Percentiles rank a stretch among this genome's conserved stretches.
Conservation (phyloP, 345 rosid genomes). For the Fremontodendron californicum region DNA sequence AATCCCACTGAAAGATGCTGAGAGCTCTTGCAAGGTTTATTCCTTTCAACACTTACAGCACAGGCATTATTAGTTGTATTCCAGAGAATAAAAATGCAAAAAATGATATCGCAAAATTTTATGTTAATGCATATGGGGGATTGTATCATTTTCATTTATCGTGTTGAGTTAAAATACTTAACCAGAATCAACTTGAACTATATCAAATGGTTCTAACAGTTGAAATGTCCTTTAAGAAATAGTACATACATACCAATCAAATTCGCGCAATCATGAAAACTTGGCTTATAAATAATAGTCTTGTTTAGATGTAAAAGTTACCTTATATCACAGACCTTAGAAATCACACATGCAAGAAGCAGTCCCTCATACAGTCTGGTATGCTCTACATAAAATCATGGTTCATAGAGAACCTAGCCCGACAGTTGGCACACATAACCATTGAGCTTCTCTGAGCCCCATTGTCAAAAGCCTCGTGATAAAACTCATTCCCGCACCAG, state of each 20-base stretch:
- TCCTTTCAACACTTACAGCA: not conserved
- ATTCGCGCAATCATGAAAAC: not conserved
- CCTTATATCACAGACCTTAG: slow-evolving; percentile 14
- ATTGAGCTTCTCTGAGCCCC: slow-evolving; percentile 24
- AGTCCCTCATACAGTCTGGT: not conserved
- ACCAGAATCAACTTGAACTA: not conserved
- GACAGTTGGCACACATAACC: slow-evolving; percentile 43
- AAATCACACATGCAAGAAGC: slow-evolving; percentile 3
- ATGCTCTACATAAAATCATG: slow-evolving; percentile 22
- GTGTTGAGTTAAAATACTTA: not conserved
- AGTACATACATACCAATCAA: not conserved
- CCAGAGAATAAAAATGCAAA: not conserved
- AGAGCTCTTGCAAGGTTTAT: not conserved
- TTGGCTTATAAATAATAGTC: not conserved
- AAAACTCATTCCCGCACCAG: slow-evolving; percentile 44
- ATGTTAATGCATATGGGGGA: not conserved
- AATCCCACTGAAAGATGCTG: slow-evolving; percentile 7
- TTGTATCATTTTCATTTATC: not conserved
- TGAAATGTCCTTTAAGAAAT: not conserved
- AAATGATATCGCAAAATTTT: not conserved
- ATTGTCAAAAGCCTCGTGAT: slow-evolving; percentile 28
- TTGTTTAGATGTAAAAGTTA: slow-evolving; percentile 18
- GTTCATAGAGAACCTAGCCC: slow-evolving; percentile 36
- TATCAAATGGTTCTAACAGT: not conserved
- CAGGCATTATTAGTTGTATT: not conserved